Evolutionary conservation across 768 basidiomycete genomes (phyloP).

Genomic region (Boletellus ananas): DNA sequence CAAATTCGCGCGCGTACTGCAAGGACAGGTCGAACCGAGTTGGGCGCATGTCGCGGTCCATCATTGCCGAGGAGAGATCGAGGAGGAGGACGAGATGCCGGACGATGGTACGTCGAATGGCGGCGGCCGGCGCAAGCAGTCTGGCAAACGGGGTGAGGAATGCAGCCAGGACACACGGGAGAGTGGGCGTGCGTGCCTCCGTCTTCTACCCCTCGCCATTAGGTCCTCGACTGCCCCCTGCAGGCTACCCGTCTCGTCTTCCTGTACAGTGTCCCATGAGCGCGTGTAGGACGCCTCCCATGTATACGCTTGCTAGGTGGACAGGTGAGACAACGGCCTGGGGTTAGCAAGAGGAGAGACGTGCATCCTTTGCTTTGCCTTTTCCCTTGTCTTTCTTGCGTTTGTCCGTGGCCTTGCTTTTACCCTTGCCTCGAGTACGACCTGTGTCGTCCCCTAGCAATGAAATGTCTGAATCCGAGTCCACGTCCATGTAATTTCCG

Average conservation of each 20-base stretch:
- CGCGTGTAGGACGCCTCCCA: conserved; percentile 96
- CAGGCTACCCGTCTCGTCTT: conserved; percentile 90
- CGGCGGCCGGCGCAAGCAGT: conserved; percentile 74
- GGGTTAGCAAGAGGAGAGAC: conserved; percentile 2
- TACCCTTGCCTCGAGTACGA: conserved; percentile 55
- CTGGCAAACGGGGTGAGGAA: conserved; percentile 36
- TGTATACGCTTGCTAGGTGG: conserved; percentile 71
- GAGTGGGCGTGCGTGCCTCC: conserved; percentile 54
- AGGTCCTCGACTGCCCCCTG: conserved; percentile 87
- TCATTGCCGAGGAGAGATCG: conserved; percentile 89
- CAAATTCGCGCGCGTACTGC: conserved; percentile 87
- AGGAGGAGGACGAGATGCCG: conserved; percentile 91
- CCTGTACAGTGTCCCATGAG: conserved; percentile 96
- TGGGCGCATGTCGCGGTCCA: conserved; percentile 94
- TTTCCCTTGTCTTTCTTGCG: conserved; percentile 52
- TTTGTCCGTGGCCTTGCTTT: conserved; percentile 50
- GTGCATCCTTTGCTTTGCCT: conserved; percentile 33
- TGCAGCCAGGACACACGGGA: not conserved
- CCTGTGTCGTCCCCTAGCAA: conserved; percentile 46
- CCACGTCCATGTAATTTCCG: conserved; percentile 47
- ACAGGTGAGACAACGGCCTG: conserved; percentile 2
- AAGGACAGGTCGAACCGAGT: conserved; percentile 89
- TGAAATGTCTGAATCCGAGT: conserved; percentile 73
- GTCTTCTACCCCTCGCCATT: conserved; percentile 79
- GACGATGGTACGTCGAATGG: conserved; percentile 93